Conservation (phyloP, 306 rosid species). For the Castanopsis chinensis region DNA sequence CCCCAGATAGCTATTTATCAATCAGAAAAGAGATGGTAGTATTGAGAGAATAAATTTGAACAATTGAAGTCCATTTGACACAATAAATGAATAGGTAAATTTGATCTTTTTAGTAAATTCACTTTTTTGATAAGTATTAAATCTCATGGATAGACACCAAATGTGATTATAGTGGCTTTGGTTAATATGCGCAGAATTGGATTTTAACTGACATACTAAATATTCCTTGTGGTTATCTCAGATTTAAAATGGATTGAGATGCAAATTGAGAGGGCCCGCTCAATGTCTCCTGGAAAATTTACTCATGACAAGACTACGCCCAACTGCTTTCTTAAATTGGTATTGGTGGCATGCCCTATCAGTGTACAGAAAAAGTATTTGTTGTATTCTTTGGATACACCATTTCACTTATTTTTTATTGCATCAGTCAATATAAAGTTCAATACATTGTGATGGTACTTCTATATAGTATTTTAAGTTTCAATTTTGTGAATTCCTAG, state of each 20-base stretch:
- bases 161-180: neutral
- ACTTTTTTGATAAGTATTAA: no score
- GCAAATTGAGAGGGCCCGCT: constrained; percentile 69
- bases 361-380: neutral
- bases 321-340: constrained; percentile 80
- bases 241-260: constrained; percentile 44
- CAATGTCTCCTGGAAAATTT: constrained; percentile 65
- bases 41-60: no score
- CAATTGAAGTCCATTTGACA: no score
- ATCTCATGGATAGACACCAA: no score
- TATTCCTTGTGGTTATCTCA: constrained; percentile 37
- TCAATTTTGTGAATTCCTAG: neutral
- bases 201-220: neutral
- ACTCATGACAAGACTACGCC: constrained; percentile 59
- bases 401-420: neutral
- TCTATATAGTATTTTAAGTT: neutral
- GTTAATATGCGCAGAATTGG: neutral
- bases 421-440: neutral
- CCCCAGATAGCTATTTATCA: no score
- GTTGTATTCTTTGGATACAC: neutral
- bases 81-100: no score
- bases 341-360: constrained; percentile 29
- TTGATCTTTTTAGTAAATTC: no score
- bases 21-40: no score
- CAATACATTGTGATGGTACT: neutral